Evolutionary conservation across 352 stramenopile species (phyloP), one percentile per base, ranked within the genome.

Genomic region (Pythium brassicae): DNA sequence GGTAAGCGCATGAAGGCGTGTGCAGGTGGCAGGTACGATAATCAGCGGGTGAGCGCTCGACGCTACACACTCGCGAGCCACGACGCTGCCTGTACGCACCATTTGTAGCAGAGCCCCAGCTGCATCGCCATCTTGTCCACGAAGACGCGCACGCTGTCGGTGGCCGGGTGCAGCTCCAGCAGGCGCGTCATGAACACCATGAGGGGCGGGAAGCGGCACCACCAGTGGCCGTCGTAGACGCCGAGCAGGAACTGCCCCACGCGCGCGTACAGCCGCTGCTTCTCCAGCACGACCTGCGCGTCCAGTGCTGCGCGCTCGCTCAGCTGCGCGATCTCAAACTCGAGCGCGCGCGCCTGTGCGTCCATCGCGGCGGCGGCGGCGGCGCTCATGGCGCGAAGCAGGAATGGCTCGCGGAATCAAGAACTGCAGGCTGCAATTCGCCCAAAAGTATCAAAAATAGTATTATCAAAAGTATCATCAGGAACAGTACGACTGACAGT

Each of bases 171-270:
- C 10, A 94, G 66, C 65, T 94, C 84, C 56, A 94, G 57, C 12
- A 94, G 57, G n/a, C 83, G 81, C 82, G 91, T 84, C 80, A 94
- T 94, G 59, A 92, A 94, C 50, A 79, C 65, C 84, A 94, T 94
- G 58, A 94, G 84, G 55, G 76, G 70, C 32, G 84, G 80, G 51
- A 85, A 87, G 39, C 53, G 32, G 57, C 84, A 94, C 84, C 84
- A 94, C 84, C 84, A 94, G 63, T 94, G 84, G 42, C 68, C 68
- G 56, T 84, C 65, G 53, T 87, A 69, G 37, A 65, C 73, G 22
- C 69, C 69, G 69, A 91, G 78, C 54, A 94, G 72, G 57, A 92
- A 94, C 59, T 88, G 74, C 27, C 84, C 84, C 26, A 94, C 79
- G 51, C 75, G 75, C 56, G 68, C 83, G 57, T 91, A 94, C 15